A percentile compares a stretch with the other conserved stretches of the same genome.
Evolutionary conservation across 2,329 filamentous ascomycete genomes (phyloP).

Genomic region (Plenodomus lindquistii): DNA sequence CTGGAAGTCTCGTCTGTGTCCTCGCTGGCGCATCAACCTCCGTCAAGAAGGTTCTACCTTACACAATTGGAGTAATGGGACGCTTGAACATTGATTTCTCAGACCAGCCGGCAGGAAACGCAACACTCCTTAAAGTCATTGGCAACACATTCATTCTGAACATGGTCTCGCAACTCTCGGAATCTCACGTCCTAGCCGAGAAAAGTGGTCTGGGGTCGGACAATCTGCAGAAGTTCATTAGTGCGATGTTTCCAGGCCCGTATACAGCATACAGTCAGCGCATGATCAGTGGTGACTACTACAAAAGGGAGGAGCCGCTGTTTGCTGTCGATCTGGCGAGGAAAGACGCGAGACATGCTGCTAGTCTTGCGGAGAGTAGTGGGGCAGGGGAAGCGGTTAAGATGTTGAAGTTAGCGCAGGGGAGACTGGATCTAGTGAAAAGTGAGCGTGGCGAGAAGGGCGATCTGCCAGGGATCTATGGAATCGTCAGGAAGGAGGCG

Average conservation of each 20-base stretch:
- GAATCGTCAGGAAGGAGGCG: constrained; percentile 72
- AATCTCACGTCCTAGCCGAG: constrained; percentile 78
- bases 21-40: constrained; percentile 64
- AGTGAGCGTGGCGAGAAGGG: constrained; percentile 70
- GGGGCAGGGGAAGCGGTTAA: constrained; percentile 61
- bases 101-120: constrained; percentile 68
- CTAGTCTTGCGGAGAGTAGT: constrained; percentile 64
- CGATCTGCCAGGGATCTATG: constrained; percentile 83
- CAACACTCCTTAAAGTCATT: constrained; percentile 76
- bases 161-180: constrained; percentile 78
- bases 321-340: constrained; percentile 81
- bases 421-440: constrained; percentile 68
- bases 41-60: constrained; percentile 67
- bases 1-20: constrained; percentile 72
- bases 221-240: constrained; percentile 71
- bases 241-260: constrained; percentile 73
- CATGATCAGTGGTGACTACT: constrained; percentile 77
- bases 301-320: constrained; percentile 74
- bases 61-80: constrained; percentile 73
- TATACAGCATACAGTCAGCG: constrained; percentile 75
- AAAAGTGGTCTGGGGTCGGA: constrained; percentile 75
- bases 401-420: constrained; percentile 69
- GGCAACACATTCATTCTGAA: constrained; percentile 86
- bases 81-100: constrained; percentile 71
- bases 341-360: constrained; percentile 80